A percentile compares a stretch with the other conserved stretches of the same genome.
Conservation (phyloP, 257 asterid species). For the Lantana camara region DNA sequence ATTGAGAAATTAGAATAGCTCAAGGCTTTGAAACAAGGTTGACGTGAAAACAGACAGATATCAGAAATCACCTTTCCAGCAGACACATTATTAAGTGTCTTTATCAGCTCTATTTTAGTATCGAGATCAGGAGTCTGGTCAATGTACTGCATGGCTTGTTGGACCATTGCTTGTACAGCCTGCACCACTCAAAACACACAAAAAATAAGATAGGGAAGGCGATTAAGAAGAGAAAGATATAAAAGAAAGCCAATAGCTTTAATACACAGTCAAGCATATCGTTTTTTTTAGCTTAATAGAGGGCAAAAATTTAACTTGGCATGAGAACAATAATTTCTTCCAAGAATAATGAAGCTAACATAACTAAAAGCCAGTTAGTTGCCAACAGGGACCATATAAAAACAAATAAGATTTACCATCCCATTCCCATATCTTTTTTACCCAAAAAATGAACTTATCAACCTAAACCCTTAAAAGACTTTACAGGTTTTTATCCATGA, state of each 20-base stretch:
- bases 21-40: background rate
- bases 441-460: background rate
- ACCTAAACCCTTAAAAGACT: background rate
- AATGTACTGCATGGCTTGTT: constrained; percentile 90
- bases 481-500: background rate
- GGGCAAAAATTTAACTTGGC: background rate
- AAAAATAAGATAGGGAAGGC: background rate
- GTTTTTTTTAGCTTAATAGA: background rate
- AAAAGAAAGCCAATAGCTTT: background rate
- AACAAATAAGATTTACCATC: background rate
- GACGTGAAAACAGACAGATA: background rate
- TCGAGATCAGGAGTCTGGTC: constrained; percentile 96
- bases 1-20: background rate
- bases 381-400: too few relatives aligned
- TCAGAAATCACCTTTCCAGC: constrained; percentile 82
- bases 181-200: constrained; percentile 24
- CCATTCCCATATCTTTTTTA: background rate
- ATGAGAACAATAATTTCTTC: background rate
- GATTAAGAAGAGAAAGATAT: background rate
- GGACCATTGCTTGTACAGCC: constrained; percentile 99
- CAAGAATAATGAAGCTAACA: background rate
- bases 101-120: constrained; percentile 82
- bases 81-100: constrained; percentile 87
- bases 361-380: too few relatives aligned
- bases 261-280: background rate